These are phyloP conservation scores for Trichoderma citrinoviride DNA, from an alignment of 2,329 filamentous ascomycete genomes.

Conservation along the genomic window DNA sequence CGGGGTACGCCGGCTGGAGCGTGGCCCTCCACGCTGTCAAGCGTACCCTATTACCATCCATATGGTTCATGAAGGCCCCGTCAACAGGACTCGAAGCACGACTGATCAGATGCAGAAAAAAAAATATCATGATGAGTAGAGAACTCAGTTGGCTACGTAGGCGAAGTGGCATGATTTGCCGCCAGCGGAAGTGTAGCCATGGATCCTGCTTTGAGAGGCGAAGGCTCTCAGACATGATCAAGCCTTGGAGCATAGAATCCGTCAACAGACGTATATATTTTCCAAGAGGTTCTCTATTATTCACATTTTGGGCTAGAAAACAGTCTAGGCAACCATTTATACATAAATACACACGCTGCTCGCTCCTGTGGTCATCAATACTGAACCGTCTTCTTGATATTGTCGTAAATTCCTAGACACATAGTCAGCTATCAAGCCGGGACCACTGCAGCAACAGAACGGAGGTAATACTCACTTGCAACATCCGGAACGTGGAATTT, in stretches of 20 bases:
- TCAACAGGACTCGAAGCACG: not conserved
- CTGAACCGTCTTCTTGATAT: conserved; percentile 63
- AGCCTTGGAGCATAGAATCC: not conserved
- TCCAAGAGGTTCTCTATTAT: not conserved
- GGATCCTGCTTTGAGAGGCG: no score
- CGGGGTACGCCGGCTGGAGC: conserved; percentile 2
- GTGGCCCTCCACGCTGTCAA: not conserved
- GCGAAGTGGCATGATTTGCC: no score
- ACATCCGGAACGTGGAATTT: conserved; percentile 81
- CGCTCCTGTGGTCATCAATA: conserved; percentile 46
- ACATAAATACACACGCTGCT: not conserved
- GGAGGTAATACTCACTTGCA: conserved; percentile 62
- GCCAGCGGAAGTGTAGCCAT: no score
- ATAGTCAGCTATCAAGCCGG: not conserved
- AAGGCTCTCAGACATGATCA: not conserved
- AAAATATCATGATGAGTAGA: no score
- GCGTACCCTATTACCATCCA: conserved; percentile 8
- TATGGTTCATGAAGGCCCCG: not conserved
- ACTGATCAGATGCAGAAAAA: not conserved
- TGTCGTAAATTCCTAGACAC: conserved; percentile 64
- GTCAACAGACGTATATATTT: not conserved
- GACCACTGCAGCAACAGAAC: not conserved
- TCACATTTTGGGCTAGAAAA: not conserved
- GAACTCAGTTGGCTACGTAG: no score
- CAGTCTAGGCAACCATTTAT: not conserved